A percentile compares a stretch with the other conserved stretches of the same genome.
Conservation (phyloP, 2,329 filamentous ascomycete genomes). For the Akanthomyces lecanii region DNA sequence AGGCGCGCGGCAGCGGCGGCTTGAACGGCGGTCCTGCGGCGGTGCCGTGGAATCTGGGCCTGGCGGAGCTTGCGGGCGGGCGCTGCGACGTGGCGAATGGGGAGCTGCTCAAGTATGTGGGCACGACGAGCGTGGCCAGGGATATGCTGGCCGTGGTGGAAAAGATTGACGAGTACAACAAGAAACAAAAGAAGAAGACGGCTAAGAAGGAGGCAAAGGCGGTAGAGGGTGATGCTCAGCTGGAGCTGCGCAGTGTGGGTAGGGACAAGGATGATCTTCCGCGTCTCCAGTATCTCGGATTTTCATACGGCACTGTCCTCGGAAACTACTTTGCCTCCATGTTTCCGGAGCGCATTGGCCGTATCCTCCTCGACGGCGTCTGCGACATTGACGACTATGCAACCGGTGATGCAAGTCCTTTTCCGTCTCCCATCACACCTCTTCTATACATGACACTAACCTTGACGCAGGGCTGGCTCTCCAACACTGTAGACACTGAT, state of each 20-base stretch:
- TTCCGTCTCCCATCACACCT: background rate
- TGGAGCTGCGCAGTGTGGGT: slow-evolving; percentile 19
- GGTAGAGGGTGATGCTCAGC: background rate
- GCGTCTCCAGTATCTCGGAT: slow-evolving; percentile 44
- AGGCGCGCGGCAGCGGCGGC: slow-evolving; percentile 30
- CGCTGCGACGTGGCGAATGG: slow-evolving; percentile 28
- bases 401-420: slow-evolving; percentile 25
- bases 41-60: slow-evolving; percentile 27
- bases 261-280: slow-evolving; percentile 16
- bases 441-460: background rate
- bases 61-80: slow-evolving; percentile 25
- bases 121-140: slow-evolving; percentile 36
- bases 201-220: background rate
- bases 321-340: slow-evolving; percentile 35
- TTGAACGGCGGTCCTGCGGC: slow-evolving; percentile 20
- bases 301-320: slow-evolving; percentile 41
- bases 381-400: slow-evolving; percentile 35
- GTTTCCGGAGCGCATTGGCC: slow-evolving; percentile 35
- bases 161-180: slow-evolving; percentile 32
- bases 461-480: slow-evolving; percentile 30
- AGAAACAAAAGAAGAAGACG: slow-evolving; percentile 13
- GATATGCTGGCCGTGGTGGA: slow-evolving; percentile 45
- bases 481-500: slow-evolving; percentile 36
- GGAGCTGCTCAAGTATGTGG: slow-evolving; percentile 31
- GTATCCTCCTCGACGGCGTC: slow-evolving; percentile 40